Conservation (phyloP, 2,329 filamentous ascomycete genomes). For the Exophiala xenobiotica region DNA sequence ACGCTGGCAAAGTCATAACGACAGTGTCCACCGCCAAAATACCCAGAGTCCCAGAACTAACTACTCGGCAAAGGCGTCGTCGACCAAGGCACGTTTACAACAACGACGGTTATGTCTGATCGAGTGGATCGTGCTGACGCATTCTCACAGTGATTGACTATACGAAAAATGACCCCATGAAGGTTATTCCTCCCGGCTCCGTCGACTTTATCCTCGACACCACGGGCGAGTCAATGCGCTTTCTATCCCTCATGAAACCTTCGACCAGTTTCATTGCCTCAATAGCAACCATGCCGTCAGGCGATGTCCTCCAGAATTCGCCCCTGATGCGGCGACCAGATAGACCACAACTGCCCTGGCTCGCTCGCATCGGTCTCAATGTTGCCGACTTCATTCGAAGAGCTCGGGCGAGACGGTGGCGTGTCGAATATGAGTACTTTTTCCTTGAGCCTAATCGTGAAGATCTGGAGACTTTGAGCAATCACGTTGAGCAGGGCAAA, state of each 20-base stretch:
- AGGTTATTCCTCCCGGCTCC: slow-evolving; percentile 42
- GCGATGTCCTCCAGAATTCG: slow-evolving; percentile 37
- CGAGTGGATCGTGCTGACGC: background rate
- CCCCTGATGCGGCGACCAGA: slow-evolving; percentile 32
- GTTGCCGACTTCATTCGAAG: slow-evolving; percentile 40
- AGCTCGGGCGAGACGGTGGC: slow-evolving; percentile 47
- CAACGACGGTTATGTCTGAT: background rate
- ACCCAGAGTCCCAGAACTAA: slow-evolving; percentile 43
- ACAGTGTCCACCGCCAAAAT: slow-evolving; percentile 57
- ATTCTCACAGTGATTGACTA: slow-evolving; percentile 50
- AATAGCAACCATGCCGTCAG: slow-evolving; percentile 40
- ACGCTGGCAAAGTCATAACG: slow-evolving; percentile 49
- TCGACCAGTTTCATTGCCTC: slow-evolving; percentile 26
- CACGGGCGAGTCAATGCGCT: slow-evolving; percentile 41
- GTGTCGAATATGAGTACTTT: slow-evolving; percentile 46
- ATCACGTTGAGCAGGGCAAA: slow-evolving; percentile 44
- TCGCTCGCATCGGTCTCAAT: slow-evolving; percentile 33
- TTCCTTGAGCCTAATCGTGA: slow-evolving; percentile 44
- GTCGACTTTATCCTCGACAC: slow-evolving; percentile 56
- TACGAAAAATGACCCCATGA: slow-evolving; percentile 41
- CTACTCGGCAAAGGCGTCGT: slow-evolving; percentile 39
- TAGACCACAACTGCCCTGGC: slow-evolving; percentile 31
- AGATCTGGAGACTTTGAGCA: slow-evolving; percentile 46
- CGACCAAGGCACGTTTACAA: slow-evolving; percentile 39
- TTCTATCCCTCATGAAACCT: slow-evolving; percentile 46